Evolutionary conservation across 208 protist genomes (phyloP), one percentile per base, ranked within the genome.

Genomic region (Crithidia acanthocephali): DNA sequence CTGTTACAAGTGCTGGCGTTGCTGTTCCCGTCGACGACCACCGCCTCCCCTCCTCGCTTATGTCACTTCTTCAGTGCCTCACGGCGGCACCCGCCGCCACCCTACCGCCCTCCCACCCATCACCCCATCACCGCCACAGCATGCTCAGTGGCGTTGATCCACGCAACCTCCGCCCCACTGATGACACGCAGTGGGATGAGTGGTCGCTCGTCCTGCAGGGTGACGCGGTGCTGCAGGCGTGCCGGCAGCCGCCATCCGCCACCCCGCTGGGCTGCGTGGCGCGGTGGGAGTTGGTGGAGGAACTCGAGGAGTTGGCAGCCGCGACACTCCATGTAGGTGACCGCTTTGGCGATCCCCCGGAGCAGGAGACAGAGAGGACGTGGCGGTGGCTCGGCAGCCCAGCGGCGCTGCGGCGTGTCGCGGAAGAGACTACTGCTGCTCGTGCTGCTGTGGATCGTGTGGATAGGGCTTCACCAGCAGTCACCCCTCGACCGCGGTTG

Each of bases 341-440:
- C 35, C 11, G 35, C 5, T 40, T 5, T 13, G 11, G 35, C n/a
- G n/a, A n/a, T n/a, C n/a, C n/a, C n/a, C 5, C 35, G 35, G 35
- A 40, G 35, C 5, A 40, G 35, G 35, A 9, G 44, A 13, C 45
- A 50, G 64, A 18, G 9, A 15, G 37, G 30, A 68, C 58, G 71
- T 94, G 86, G 85, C 57, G 58, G 13, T 94, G 91, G 88, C 66
- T 94, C 15, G 83, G 85, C 47, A 79, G 76, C 22, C 48, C 83
- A 20, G 68, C 69, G n/a, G 83, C 85, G 13, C 61, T 93, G 55
- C 64, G 58, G 44, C 71, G 48, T 20, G 77, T 66, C 9, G 30
- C 74, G 23, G 56, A 60, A 16, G 37, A 73, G 25, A 10, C 32
- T 15, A 60, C 40, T 8, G n/a, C 25, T 33, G 45, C 33, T 10